phyloP scores from a whole-genome alignment of 1,284 basidiomycete genomes.

The Fomitopsis pinicola region DNA sequence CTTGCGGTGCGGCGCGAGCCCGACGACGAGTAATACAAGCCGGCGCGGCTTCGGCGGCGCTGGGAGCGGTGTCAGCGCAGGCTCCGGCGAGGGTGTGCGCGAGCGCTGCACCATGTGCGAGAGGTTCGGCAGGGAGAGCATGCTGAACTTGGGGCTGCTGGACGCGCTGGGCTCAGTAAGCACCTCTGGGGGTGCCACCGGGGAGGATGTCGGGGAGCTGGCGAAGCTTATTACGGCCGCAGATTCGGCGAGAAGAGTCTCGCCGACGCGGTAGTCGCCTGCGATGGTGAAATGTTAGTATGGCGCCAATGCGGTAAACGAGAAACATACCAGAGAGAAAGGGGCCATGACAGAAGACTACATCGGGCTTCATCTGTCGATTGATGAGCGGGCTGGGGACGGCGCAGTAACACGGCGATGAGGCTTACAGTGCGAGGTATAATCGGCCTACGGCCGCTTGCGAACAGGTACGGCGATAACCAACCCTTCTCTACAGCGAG shows the following conservation, averaged over 20 bases:
- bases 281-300: background rate
- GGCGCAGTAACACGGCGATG: background rate
- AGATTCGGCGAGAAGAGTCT: background rate
- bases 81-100: background rate
- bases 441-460: background rate
- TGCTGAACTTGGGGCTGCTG: background rate
- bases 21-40: background rate
- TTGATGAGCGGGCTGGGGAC: background rate
- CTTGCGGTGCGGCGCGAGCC: background rate
- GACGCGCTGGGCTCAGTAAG: background rate
- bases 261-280: background rate
- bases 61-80: background rate
- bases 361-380: background rate
- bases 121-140: background rate
- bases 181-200: background rate
- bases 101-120: background rate
- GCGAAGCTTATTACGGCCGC: background rate
- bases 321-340: background rate
- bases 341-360: background rate
- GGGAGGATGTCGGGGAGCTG: background rate
- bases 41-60: background rate
- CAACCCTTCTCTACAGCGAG: background rate
- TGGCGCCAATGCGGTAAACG: too few species aligned
- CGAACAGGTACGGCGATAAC: background rate
- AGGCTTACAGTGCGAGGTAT: background rate